These are phyloP conservation scores for Pichia sp. DNA, from an alignment of 1,139 yeast genomes.

Conservation along the genomic window DNA sequence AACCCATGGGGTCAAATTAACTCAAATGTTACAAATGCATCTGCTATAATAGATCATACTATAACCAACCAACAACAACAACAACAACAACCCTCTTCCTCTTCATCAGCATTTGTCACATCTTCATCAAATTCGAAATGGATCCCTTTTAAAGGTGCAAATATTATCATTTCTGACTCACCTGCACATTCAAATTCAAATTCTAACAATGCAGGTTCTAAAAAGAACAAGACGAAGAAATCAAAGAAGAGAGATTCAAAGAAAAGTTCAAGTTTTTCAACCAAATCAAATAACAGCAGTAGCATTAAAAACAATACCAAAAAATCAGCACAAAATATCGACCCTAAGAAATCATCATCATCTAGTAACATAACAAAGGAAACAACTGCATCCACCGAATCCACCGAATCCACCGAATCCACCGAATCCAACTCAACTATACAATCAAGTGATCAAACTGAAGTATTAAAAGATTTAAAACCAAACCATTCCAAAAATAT, in stretches of 20 bases:
- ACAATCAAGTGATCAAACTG: background rate
- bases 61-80: background rate
- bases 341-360: background rate
- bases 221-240: slow-evolving; percentile 11
- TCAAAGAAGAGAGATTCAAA: slow-evolving; percentile 5
- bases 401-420: background rate
- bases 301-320: background rate
- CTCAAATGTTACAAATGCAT: slow-evolving; percentile 4
- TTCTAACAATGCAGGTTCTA: background rate
- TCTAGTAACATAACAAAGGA: background rate
- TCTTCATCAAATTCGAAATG: slow-evolving; percentile 5
- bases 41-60: slow-evolving; percentile 9
- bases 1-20: slow-evolving; percentile 57
- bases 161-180: slow-evolving; percentile 10
- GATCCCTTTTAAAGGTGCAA: slow-evolving; percentile 15
- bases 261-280: slow-evolving; percentile 1
- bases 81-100: background rate
- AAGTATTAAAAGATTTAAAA: background rate
- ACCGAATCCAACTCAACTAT: background rate
- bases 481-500: background rate
- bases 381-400: background rate
- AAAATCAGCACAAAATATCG: background rate
- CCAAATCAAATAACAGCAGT: background rate
- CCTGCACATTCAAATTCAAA: background rate
- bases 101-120: too few relatives aligned